phyloP scores from a whole-genome alignment of 2,329 filamentous ascomycete genomes.

The Reticulascus tulasneorum region DNA sequence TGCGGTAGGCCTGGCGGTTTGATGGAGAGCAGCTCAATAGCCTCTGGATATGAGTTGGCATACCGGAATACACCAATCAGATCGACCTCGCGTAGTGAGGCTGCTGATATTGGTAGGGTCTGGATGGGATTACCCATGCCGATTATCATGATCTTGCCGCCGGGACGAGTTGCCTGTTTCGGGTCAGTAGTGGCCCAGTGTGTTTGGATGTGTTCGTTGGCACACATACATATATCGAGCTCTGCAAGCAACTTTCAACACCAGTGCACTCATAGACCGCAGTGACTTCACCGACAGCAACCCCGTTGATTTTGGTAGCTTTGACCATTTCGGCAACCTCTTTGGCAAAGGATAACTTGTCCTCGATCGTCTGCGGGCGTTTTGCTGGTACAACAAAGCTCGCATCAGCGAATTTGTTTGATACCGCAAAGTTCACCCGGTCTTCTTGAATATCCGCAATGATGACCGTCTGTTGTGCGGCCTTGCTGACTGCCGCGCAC shows the following conservation, averaged over 20 bases:
- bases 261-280: constrained; percentile 77
- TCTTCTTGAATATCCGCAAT: constrained; percentile 55
- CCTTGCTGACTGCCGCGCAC: constrained; percentile 54
- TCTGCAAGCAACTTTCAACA: constrained; percentile 71
- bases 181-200: constrained; percentile 1
- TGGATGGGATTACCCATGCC: constrained; percentile 71
- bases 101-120: constrained; percentile 64
- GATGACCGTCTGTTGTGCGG: constrained; percentile 40
- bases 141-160: constrained; percentile 66
- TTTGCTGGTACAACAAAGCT: constrained; percentile 46
- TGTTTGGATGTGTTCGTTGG: neutral
- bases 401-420: constrained; percentile 52
- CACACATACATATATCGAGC: constrained; percentile 60
- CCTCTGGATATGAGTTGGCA: constrained; percentile 66
- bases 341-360: constrained; percentile 48
- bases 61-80: constrained; percentile 70
- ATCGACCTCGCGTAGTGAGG: constrained; percentile 66
- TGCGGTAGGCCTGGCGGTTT: constrained; percentile 53
- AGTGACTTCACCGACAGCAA: constrained; percentile 58
- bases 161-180: constrained; percentile 53
- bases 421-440: constrained; percentile 53
- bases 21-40: constrained; percentile 48
- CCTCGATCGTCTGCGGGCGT: constrained; percentile 45
- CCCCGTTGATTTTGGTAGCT: constrained; percentile 28
- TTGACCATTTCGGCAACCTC: constrained; percentile 43